Evolutionary conservation across 345 rosid species (phyloP), one percentile per base, ranked within the genome.

Genomic region (Eucalyptus tenuipes): DNA sequence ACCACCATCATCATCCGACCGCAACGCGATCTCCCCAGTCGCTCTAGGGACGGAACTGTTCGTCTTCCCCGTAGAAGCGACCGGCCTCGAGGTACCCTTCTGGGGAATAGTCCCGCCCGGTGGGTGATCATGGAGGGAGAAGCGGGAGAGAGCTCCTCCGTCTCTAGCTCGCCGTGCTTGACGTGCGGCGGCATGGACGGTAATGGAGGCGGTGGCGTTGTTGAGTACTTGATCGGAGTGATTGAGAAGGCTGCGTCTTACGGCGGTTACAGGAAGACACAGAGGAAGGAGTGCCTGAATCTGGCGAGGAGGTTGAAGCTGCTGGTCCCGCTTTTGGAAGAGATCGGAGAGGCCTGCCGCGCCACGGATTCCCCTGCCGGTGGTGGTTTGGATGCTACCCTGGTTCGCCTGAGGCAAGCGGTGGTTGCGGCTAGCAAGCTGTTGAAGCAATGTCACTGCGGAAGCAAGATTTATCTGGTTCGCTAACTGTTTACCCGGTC

Each of bases 401-500:
- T 95, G 88, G 52, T 9, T 87, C 87, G 91, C 91, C 84, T 95
- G 91, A 91, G 88, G 84, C 93, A 91, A 42, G 91, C 94, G 17
- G 88, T 95, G 52, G 79, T 94, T 45, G 90, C 64, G 37, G 96
- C 97, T 1, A 93, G 90, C 91, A 93, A 95, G 79, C 86, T 95
- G 92, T 87, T 95, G 91, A 94, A 95, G 92, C 89, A 88, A 57
- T 94, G 96, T 85, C 91, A 91, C 91, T 87, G 59, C 49, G 96
- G 97, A 24, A 95, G 96, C 94, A 95, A 95, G 91, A 93, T 95
- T 91, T 94, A 93, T 86, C 89, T 95, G 94, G 97, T 95, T 18
- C 75, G 33, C 18, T 29, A 3, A 16, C 20, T 86, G 13, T 45
- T 45, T 15, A 24, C 37, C 3, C 48, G 29, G 37, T 47, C 61